Conservation (phyloP, 108 stramenopile species). For the Phaeodactylum tricornutum region DNA sequence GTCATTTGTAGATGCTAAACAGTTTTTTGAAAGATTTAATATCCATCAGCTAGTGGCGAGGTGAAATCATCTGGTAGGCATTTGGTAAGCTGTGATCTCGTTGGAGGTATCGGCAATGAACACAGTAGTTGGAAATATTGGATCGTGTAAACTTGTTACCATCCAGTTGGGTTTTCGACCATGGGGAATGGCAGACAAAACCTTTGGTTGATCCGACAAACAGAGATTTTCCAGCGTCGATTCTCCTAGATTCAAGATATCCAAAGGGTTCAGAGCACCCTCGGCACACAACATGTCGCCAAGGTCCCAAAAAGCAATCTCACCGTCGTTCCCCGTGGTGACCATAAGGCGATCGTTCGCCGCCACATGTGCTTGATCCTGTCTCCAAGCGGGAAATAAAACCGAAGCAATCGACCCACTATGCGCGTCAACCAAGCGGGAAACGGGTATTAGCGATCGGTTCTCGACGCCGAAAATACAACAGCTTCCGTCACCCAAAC, state of each 20-base stretch:
- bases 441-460: constrained; percentile 32
- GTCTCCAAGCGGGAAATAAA: constrained; percentile 10
- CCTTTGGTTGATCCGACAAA: constrained; percentile 8
- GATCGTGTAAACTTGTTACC: constrained; percentile 1
- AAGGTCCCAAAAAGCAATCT: background rate
- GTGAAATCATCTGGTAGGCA: constrained; percentile 26
- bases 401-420: background rate
- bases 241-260: constrained; percentile 1
- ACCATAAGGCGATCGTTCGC: constrained; percentile 46
- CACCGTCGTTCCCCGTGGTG: constrained; percentile 11
- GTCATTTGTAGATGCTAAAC: background rate
- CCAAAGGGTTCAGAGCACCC: background rate
- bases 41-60: no score
- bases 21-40: background rate
- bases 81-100: constrained; percentile 53
- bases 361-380: constrained; percentile 48
- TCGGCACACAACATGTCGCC: background rate
- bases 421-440: constrained; percentile 8
- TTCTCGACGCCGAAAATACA: constrained; percentile 35
- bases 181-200: constrained; percentile 29
- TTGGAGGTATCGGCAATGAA: constrained; percentile 74
- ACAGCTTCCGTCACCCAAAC: constrained; percentile 54
- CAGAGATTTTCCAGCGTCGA: constrained; percentile 2
- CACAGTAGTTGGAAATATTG: constrained; percentile 7
- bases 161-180: no score